phyloP scores from a whole-genome alignment of 2,329 filamentous ascomycete species.

The Calonectria honghensis region DNA sequence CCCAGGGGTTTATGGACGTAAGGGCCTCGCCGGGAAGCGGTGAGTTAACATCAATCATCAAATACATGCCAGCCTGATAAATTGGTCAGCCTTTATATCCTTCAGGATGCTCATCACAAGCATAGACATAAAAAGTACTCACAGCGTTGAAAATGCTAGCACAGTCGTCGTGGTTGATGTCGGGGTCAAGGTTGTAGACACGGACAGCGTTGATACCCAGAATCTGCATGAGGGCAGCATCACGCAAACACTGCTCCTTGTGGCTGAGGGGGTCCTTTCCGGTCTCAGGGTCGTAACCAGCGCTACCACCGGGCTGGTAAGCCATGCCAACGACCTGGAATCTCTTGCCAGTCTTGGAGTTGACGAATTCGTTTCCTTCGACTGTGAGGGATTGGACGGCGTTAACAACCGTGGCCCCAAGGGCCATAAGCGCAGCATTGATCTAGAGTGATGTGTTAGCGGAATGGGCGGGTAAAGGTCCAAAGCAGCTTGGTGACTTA shows the following conservation, averaged over 20 bases:
- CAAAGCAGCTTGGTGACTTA: conserved; percentile 45
- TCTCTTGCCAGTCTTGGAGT: conserved; percentile 73
- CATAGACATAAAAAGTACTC: conserved; percentile 40
- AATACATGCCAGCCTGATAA: conserved; percentile 77
- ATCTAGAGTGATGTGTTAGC: conserved; percentile 54
- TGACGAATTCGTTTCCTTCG: conserved; percentile 76
- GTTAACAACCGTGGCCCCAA: conserved; percentile 71
- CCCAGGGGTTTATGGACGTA: conserved; percentile 73
- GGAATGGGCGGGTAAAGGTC: conserved; percentile 2
- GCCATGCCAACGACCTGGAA: conserved; percentile 81
- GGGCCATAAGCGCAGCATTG: conserved; percentile 69
- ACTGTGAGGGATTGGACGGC: conserved; percentile 76
- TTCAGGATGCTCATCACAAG: no score
- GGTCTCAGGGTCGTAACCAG: conserved; percentile 74
- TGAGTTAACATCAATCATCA: conserved; percentile 82
- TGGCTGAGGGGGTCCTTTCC: conserved; percentile 77
- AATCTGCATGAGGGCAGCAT: conserved; percentile 79
- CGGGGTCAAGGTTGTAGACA: conserved; percentile 80
- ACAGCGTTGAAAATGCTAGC: conserved; percentile 80
- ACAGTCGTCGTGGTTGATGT: conserved; percentile 80
- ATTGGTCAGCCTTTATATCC: conserved; percentile 22
- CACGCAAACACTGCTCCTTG: conserved; percentile 74
- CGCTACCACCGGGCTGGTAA: conserved; percentile 81
- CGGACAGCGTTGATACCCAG: conserved; percentile 81
- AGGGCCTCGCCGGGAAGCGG: conserved; percentile 76